Percentiles rank a stretch among this genome's conserved stretches.
Evolutionary conservation across 129 eudicot species (phyloP).

Genomic region (Scalesia atractyloides): DNA sequence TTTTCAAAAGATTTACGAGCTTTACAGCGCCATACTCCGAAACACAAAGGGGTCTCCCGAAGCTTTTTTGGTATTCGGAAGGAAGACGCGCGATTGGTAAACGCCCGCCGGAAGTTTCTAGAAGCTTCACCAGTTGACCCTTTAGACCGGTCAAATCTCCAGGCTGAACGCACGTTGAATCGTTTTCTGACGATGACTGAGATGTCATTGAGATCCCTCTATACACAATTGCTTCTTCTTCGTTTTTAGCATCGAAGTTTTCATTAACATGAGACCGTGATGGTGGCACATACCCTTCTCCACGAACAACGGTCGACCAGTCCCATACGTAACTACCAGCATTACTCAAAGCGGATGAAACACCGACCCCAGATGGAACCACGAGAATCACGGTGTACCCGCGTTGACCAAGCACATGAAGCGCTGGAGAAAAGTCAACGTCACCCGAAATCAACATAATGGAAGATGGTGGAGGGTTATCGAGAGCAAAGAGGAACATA

Average conservation of each 20-base stretch:
- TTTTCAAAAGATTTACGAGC: conserved; percentile 67
- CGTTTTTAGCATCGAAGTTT: conserved; percentile 45
- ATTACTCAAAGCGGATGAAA: conserved; percentile 78
- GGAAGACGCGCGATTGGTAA: conserved; percentile 64
- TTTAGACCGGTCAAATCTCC: conserved; percentile 82
- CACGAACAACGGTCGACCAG: conserved; percentile 84
- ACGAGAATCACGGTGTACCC: conserved; percentile 88
- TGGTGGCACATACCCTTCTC: conserved; percentile 76
- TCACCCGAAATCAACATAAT: conserved; percentile 96
- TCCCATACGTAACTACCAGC: conserved; percentile 97
- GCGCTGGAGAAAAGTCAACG: conserved; percentile 90
- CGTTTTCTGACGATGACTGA: conserved; percentile 49
- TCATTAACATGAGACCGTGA: conserved; percentile 37
- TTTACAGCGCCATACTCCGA: conserved; percentile 74
- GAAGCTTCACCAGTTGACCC: conserved; percentile 74
- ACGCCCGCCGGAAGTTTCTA: conserved; percentile 66
- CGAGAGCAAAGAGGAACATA: conserved; percentile 97
- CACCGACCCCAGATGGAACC: conserved; percentile 72
- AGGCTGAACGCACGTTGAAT: conserved; percentile 75
- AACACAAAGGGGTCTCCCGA: conserved; percentile 77
- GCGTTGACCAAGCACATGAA: conserved; percentile 93
- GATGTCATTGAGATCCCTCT: conserved; percentile 61
- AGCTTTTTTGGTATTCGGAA: conserved; percentile 76
- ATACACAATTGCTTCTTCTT: conserved; percentile 82
- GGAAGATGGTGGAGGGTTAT: conserved; percentile 86